A percentile compares a stretch with the other conserved stretches of the same genome.
These are phyloP conservation scores for Phytophthora idaei DNA, from an alignment of 352 stramenopile species.

Conservation along the genomic window DNA sequence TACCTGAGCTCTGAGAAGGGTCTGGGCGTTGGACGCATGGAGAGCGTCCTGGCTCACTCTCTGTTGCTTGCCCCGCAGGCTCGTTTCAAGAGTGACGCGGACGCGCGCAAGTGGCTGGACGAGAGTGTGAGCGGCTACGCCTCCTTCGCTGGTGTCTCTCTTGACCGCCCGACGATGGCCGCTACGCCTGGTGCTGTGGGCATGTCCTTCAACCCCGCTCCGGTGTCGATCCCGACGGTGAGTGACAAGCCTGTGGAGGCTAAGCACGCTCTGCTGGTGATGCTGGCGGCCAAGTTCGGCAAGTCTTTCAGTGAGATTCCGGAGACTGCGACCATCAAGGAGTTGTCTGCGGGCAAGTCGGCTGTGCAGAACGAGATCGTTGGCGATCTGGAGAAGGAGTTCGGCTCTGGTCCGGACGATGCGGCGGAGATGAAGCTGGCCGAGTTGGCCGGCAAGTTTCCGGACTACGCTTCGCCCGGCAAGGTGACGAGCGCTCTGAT, in stretches of 20 bases:
- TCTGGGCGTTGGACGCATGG: conserved; percentile 69
- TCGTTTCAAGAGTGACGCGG: conserved; percentile 73
- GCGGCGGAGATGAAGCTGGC: conserved; percentile 76
- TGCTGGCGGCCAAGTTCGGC: conserved; percentile 79
- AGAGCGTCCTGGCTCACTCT: conserved; percentile 79
- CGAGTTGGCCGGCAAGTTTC: conserved; percentile 75
- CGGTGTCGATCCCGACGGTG: conserved; percentile 62
- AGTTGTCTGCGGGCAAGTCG: conserved; percentile 79
- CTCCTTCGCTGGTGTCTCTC: conserved; percentile 75
- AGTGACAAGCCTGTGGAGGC: conserved; percentile 66
- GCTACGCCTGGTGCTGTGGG: conserved; percentile 37
- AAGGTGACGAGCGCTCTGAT: conserved; percentile 81
- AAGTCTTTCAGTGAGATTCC: conserved; percentile 74
- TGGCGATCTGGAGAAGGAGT: conserved; percentile 87
- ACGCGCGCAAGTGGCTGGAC: conserved; percentile 86
- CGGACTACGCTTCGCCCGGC: conserved; percentile 68
- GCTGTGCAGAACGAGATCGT: conserved; percentile 91
- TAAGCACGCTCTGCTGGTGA: conserved; percentile 76
- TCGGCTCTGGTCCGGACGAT: conserved; percentile 74
- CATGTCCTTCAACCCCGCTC: conserved; percentile 45
- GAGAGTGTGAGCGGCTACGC: conserved; percentile 69
- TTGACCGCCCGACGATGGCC: conserved; percentile 40
- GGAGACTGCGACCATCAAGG: conserved; percentile 79
- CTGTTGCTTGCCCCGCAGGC: conserved; percentile 60
- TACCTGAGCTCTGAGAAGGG: conserved; percentile 65